A percentile compares a stretch with the other conserved stretches of the same genome.
phyloP scores from a whole-genome alignment of 768 basidiomycete genomes.

The Hydnomerulius pinastri region DNA sequence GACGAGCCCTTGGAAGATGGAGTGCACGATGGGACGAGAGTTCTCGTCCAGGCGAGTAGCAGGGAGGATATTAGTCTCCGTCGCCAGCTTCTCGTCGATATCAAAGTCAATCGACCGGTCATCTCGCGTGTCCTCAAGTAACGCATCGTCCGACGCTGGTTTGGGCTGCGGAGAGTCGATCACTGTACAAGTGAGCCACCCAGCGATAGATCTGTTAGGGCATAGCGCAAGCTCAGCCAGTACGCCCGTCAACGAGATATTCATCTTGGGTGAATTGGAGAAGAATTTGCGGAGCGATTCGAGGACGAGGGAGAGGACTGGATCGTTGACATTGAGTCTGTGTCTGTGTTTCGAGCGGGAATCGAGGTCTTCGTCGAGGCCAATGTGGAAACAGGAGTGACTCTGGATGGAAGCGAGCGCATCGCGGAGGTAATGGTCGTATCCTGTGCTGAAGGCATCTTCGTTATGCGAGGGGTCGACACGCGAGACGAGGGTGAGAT shows the following conservation, averaged over 20 bases:
- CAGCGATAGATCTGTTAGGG: constrained; percentile 81
- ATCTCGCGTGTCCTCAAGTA: constrained; percentile 57
- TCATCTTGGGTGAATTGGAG: constrained; percentile 81
- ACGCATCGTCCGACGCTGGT: constrained; percentile 8
- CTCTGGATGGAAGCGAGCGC: constrained; percentile 67
- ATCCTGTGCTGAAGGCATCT: constrained; percentile 81
- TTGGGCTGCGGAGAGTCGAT: constrained; percentile 37
- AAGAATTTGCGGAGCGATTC: constrained; percentile 79
- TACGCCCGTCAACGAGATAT: constrained; percentile 84
- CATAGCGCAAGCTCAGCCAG: constrained; percentile 81
- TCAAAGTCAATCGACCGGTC: constrained; percentile 80
- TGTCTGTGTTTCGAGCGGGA: constrained; percentile 56
- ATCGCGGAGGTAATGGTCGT: constrained; percentile 81
- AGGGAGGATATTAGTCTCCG: constrained; percentile 58
- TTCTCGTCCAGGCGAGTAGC: constrained; percentile 71
- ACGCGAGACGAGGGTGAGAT: constrained; percentile 75
- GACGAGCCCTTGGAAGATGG: constrained; percentile 79
- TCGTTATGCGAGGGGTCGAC: constrained; percentile 69
- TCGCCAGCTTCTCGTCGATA: constrained; percentile 65
- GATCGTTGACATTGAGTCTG: constrained; percentile 76
- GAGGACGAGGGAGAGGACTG: constrained; percentile 69
- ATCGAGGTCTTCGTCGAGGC: constrained; percentile 43
- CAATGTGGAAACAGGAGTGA: constrained; percentile 58
- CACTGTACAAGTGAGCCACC: constrained; percentile 79
- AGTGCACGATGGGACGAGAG: constrained; percentile 76